Conservation (phyloP, 2,329 filamentous ascomycete genomes). For the Monilinia aucupariae region DNA sequence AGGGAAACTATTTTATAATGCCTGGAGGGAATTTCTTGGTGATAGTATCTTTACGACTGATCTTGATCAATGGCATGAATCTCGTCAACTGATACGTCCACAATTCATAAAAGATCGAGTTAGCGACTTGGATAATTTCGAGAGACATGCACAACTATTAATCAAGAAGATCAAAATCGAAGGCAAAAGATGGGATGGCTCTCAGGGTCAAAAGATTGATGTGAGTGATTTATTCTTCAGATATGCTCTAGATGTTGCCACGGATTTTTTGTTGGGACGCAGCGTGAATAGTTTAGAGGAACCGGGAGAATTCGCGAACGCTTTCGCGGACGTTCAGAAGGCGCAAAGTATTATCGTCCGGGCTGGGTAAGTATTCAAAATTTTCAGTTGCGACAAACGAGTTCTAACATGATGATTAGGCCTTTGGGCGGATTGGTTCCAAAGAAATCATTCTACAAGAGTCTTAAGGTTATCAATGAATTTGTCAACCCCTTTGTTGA, state of each 20-base stretch:
- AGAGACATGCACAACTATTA: conserved; percentile 70
- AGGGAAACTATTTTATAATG: conserved; percentile 65
- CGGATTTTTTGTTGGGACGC: conserved; percentile 77
- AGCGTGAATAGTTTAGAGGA: conserved; percentile 57
- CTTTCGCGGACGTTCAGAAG: conserved; percentile 74
- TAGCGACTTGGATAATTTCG: conserved; percentile 75
- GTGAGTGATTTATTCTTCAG: conserved; percentile 75
- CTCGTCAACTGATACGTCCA: conserved; percentile 74
- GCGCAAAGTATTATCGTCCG: conserved; percentile 64
- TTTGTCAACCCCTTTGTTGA: conserved; percentile 79
- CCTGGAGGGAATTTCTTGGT: conserved; percentile 72
- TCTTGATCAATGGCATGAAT: conserved; percentile 70
- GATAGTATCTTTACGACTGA: conserved; percentile 78
- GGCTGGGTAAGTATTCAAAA: conserved; percentile 45
- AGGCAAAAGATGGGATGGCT: conserved; percentile 41
- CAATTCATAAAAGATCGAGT: conserved; percentile 84
- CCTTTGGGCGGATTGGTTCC: conserved; percentile 60
- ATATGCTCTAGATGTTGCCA: conserved; percentile 79
- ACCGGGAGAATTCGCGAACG: conserved; percentile 66
- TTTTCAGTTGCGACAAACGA: neutral
- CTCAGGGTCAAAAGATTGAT: conserved; percentile 59
- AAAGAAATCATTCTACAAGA: conserved; percentile 54
- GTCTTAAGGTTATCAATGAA: conserved; percentile 63
- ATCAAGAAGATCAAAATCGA: conserved; percentile 60
- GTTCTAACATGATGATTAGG: conserved; percentile 35